phyloP scores from a whole-genome alignment of 345 rosid genomes.

The Arabidopsis suecica region DNA sequence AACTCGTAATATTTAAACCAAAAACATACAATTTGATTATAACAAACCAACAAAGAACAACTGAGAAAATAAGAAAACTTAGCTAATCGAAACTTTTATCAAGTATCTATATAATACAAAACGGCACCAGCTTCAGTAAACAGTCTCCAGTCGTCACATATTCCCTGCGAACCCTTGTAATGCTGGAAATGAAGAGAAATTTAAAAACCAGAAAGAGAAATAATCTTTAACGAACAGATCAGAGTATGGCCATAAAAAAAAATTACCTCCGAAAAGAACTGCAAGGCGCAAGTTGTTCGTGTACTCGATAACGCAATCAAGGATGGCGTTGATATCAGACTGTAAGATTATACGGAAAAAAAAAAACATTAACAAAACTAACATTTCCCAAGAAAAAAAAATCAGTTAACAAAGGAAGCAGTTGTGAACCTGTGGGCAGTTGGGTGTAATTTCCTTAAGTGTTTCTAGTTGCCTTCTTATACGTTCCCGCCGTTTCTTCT shows the following conservation, averaged over 20 bases:
- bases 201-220: not conserved
- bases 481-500: not conserved
- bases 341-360: not conserved
- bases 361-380: not conserved
- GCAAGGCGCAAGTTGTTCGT: not conserved
- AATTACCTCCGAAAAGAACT: not conserved
- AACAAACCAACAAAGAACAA: conserved; percentile 5
- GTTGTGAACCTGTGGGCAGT: conserved; percentile 25
- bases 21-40: not conserved
- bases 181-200: conserved; percentile 1
- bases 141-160: not conserved
- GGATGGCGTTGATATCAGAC: conserved; percentile 11
- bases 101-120: not conserved
- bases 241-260: not conserved
- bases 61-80: not conserved
- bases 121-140: not conserved
- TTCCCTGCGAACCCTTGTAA: not conserved
- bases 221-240: not conserved
- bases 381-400: not conserved
- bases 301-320: conserved; percentile 25
- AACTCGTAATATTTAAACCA: no score
- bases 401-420: not conserved
- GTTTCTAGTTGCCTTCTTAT: not conserved
- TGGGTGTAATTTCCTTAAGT: conserved; percentile 20
- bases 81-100: not conserved